phyloP scores from a whole-genome alignment of 2,329 filamentous ascomycete species.

The Claviceps humidiphila region DNA sequence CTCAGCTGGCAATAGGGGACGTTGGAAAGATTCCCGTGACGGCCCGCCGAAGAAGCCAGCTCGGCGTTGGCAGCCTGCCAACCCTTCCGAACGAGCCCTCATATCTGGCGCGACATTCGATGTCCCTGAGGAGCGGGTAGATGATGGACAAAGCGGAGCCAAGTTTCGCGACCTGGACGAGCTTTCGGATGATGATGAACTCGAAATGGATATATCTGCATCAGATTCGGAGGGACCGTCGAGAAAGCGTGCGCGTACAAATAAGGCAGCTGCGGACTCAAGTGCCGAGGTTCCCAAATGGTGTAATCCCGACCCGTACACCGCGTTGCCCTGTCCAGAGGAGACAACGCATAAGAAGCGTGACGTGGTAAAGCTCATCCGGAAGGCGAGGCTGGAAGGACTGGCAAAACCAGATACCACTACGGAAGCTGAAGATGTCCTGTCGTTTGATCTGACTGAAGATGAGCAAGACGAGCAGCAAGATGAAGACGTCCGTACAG shows the following conservation, averaged over 20 bases:
- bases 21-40: conserved; percentile 13
- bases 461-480: conserved; percentile 31
- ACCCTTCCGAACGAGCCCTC: conserved; percentile 35
- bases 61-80: conserved; percentile 23
- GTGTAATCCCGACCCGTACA: conserved; percentile 95
- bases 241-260: conserved; percentile 20
- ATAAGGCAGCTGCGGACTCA: conserved; percentile 16
- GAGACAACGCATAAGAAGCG: conserved; percentile 61
- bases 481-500: conserved; percentile 10
- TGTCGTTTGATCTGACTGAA: conserved; percentile 64
- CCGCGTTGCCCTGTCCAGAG: conserved; percentile 67
- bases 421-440: conserved; percentile 66
- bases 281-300: conserved; percentile 54
- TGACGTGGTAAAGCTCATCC: conserved; percentile 82
- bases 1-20: conserved; percentile 5
- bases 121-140: conserved; percentile 32
- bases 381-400: conserved; percentile 63
- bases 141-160: conserved; percentile 29
- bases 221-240: conserved; percentile 26
- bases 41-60: conserved; percentile 15
- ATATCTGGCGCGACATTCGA: conserved; percentile 29
- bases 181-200: conserved; percentile 49
- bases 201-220: conserved; percentile 46
- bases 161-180: conserved; percentile 44
- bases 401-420: conserved; percentile 35